These are phyloP conservation scores for Nyssa sinensis DNA, from an alignment of 148 eudicot genomes.

Conservation along the genomic window DNA sequence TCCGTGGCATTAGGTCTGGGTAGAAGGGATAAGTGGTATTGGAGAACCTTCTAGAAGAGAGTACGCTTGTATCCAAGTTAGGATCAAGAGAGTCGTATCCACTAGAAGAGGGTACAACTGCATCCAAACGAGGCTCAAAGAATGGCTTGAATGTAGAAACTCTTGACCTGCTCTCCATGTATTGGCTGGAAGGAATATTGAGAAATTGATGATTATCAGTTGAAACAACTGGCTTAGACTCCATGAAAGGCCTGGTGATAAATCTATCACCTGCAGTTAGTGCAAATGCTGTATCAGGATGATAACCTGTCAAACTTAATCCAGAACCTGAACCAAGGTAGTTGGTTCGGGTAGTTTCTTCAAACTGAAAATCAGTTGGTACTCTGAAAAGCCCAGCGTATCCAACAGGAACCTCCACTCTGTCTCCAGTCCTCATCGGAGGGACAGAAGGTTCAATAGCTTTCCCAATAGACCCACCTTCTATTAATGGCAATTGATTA, in stretches of 20 bases:
- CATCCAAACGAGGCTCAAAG: slow-evolving; percentile 16
- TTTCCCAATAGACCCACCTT: slow-evolving; percentile 18
- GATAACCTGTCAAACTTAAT: slow-evolving; percentile 23
- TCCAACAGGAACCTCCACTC: slow-evolving; percentile 42
- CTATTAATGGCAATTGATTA: slow-evolving; percentile 22
- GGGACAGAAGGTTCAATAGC: slow-evolving; percentile 24
- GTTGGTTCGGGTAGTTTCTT: slow-evolving; percentile 32
- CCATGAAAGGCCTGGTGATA: slow-evolving; percentile 26
- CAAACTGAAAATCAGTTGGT: slow-evolving; percentile 51
- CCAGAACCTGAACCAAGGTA: slow-evolving; percentile 14
- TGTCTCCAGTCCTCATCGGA: slow-evolving; percentile 21
- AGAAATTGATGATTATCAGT: slow-evolving; percentile 16
- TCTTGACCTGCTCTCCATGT: slow-evolving; percentile 13
- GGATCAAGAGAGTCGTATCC: slow-evolving; percentile 25
- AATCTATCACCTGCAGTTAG: slow-evolving; percentile 24
- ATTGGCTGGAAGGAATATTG: slow-evolving; percentile 13
- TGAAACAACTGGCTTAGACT: slow-evolving; percentile 21
- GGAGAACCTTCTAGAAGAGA: slow-evolving; percentile 20
- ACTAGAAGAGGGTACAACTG: slow-evolving; percentile 18
- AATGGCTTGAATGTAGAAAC: slow-evolving; percentile 14
- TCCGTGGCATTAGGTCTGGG: slow-evolving; percentile 27
- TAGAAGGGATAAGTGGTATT: slow-evolving; percentile 22
- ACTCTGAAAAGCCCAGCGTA: slow-evolving; percentile 67
- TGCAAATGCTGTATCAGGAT: slow-evolving; percentile 21
- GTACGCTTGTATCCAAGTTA: slow-evolving; percentile 16